Base-by-base conservation (phyloP, 495 filamentous ascomycete species). In the Neurospora sp. region DNA sequence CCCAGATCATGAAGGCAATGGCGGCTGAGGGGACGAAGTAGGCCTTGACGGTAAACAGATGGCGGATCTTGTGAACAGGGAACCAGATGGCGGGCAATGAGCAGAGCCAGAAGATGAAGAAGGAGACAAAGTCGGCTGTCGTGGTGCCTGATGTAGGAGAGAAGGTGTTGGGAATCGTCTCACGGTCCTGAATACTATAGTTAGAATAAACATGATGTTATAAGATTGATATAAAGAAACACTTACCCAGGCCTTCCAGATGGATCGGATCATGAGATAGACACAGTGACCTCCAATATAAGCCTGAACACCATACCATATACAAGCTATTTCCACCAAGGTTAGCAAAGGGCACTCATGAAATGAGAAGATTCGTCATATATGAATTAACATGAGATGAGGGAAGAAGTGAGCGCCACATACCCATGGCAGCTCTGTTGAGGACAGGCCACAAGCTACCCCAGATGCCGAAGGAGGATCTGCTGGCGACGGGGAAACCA, bases 1-100 rank as follows among this genome's bases (percentile, higher is more conserved):
- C 88, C 94, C 94, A 98, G 74, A 94, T 94, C 81, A 97, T 93
- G 85, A 94, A 97, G 31, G 92, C 88, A 71, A 97, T 86, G 53
- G 92, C 94, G 37, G 94, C 94, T 48, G 87, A 85, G 0, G 94
- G 94, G 4, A 96, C 94, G 74, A 96, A 89, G 78, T 88, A 92
- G 7, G 94, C 88, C 83, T 98, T 98, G 77, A 92, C 92, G 22
- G 94, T 97, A 80, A 98, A 98, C 27, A 98, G 85, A 81, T 97
- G 94, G 70, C 94, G 84, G 76, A 93, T 87, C 81, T 90, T 84
- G 77, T 92, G 88, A 8, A 93, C 91, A 1, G 90, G 91, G 77
- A 91, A 91, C 91, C 93, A 98, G 69, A 98, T 90, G 9, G 92
- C 92, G 0, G 93, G 93, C n/a, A 96, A 82, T 39, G 91, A 93